Conservation (phyloP, 2,329 filamentous ascomycete genomes). For the Ophiocordyceps australis region DNA sequence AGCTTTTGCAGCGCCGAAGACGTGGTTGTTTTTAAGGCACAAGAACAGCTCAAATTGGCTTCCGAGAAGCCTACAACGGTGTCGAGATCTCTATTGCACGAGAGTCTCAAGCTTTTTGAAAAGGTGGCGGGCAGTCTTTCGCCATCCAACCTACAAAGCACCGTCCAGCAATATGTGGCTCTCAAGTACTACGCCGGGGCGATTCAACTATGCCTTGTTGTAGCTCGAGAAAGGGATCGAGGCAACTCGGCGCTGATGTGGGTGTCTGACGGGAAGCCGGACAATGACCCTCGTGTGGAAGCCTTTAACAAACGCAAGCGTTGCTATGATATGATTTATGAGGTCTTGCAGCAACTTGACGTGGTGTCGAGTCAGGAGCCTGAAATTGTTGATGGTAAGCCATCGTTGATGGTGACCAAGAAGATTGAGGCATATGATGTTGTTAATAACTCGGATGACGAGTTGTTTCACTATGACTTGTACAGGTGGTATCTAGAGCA, state of each 20-base stretch:
- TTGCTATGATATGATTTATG: constrained; percentile 78
- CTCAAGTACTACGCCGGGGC: constrained; percentile 89
- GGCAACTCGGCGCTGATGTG: constrained; percentile 73
- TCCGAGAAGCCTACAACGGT: constrained; percentile 61
- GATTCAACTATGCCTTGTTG: constrained; percentile 68
- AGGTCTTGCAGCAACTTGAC: constrained; percentile 65
- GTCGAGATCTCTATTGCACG: constrained; percentile 65
- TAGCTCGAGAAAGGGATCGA: constrained; percentile 71
- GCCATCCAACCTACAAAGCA: constrained; percentile 60
- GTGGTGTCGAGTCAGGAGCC: constrained; percentile 48
- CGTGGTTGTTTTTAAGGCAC: constrained; percentile 95
- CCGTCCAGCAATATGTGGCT: constrained; percentile 60
- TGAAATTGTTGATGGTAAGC: constrained; percentile 59
- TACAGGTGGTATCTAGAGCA: constrained; percentile 93
- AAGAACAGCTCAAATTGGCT: constrained; percentile 82
- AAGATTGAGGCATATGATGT: constrained; percentile 78
- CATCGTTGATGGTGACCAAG: constrained; percentile 59
- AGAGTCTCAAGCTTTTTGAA: constrained; percentile 76
- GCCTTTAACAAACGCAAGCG: constrained; percentile 54
- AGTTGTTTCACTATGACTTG: constrained; percentile 90
- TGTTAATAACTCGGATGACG: constrained; percentile 73
- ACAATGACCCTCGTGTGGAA: constrained; percentile 47
- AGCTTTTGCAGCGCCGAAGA: constrained; percentile 97
- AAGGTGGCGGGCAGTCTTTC: constrained; percentile 73
- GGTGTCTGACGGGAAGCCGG: constrained; percentile 68